Evolutionary conservation across 805 yeast genomes (phyloP), one percentile per base, ranked within the genome.

Genomic region (Sugiyamaella floridensis): DNA sequence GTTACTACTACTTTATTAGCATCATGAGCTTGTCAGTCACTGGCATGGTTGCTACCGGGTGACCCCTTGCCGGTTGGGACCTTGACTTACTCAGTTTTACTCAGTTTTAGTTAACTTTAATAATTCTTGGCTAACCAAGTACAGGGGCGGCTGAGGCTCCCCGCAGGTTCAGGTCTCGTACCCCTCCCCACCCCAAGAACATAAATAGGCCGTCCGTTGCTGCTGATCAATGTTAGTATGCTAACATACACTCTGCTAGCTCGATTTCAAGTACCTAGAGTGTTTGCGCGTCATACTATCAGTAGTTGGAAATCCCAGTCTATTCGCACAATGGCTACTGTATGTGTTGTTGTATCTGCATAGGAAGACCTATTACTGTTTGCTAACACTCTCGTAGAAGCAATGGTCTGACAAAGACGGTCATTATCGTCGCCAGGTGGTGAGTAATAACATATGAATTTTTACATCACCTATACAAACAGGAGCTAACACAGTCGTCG

Each of bases 391-490:
- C 37, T 22, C 26, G 26, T 42, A 16, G 46, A 34, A 14, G 18
- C 40, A 45, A 15, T 52, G 54, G 57, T 40, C 59, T 20, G 48
- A 46, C 43, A 49, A 43, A 9, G 61, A 58, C 45, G 62, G 62
- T 1, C 58, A 46, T 9, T 59, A 56, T 50, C 49, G 55, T 19
- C 57, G 63, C 6, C 61, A 59, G 49, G 56, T 46, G 19, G 58
- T 55, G 48, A 34, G 58, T 55, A 20, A 10, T 18, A 22, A 34
- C 14, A 15, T n/a, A 6, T 42, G 15, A 15, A 8, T 11, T 42
- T 8, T 15, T n/a, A n/a, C n/a, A n/a, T n/a, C n/a, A n/a, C n/a
- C n/a, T 29, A 12, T 15, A 40, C 40, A 26, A 32, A 11, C 22
- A 9, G 45, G 10, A 2, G 14, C 53, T 50, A 45, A 50, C 53